Evolutionary conservation across 805 yeast species (phyloP).

Genomic region (Clavispora fructus): DNA sequence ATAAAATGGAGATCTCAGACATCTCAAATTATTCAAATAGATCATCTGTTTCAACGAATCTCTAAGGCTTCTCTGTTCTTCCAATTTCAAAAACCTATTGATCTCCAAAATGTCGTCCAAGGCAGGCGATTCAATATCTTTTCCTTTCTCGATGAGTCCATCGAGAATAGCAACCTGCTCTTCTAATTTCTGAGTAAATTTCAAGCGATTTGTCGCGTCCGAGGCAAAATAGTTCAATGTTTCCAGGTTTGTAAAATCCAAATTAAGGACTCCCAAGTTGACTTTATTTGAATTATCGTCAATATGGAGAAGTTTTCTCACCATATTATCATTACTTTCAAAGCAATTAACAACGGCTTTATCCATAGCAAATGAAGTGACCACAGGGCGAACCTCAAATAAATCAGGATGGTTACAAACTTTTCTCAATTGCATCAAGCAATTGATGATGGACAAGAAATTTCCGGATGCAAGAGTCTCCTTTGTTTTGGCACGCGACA

Average conservation of each 20-base stretch:
- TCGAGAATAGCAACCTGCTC: constrained; percentile 42
- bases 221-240: constrained; percentile 42
- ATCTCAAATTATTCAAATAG: constrained; percentile 62
- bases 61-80: constrained; percentile 47
- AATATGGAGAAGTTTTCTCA: constrained; percentile 16
- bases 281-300: constrained; percentile 18
- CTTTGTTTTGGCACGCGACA: constrained; percentile 93
- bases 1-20: constrained; percentile 60
- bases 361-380: constrained; percentile 80
- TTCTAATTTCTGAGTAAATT: constrained; percentile 43
- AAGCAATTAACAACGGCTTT: constrained; percentile 53
- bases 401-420: constrained; percentile 96
- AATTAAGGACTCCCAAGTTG: constrained; percentile 55
- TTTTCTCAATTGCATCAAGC: constrained; percentile 95
- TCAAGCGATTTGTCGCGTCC: constrained; percentile 37
- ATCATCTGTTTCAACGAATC: constrained; percentile 50
- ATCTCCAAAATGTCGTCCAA: constrained; percentile 46
- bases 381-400: constrained; percentile 91
- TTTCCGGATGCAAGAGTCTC: constrained; percentile 94
- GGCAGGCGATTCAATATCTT: constrained; percentile 9
- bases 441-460: constrained; percentile 89
- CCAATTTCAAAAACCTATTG: constrained; percentile 51
- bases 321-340: constrained; percentile 23
- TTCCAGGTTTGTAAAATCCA: constrained; percentile 48
- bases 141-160: constrained; percentile 25